phyloP scores from a whole-genome alignment of 2,329 filamentous ascomycete species.

The Plenodomus biglobosus region DNA sequence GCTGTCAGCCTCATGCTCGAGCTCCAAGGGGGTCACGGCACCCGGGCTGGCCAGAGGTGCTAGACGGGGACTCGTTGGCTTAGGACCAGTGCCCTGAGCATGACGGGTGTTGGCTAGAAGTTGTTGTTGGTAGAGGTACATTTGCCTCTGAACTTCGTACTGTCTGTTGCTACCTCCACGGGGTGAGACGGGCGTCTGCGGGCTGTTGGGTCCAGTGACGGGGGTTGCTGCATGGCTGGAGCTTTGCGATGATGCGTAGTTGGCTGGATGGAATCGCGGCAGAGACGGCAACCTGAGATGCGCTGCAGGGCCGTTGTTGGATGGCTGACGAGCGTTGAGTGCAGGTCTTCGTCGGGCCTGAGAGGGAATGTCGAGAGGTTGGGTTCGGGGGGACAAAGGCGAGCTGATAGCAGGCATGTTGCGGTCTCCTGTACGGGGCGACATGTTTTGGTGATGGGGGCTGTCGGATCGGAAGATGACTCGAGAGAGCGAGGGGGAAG shows the following conservation, averaged over 20 bases:
- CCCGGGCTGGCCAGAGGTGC: slow-evolving; percentile 54
- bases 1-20: slow-evolving; percentile 47
- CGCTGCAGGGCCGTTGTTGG: slow-evolving; percentile 36
- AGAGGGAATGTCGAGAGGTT: slow-evolving; percentile 40
- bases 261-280: slow-evolving; percentile 56
- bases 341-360: slow-evolving; percentile 38
- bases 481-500: slow-evolving; percentile 25
- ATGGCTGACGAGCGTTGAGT: slow-evolving; percentile 39
- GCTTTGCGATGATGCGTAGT: slow-evolving; percentile 48
- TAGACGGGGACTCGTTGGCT: slow-evolving; percentile 53
- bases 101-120: slow-evolving; percentile 37
- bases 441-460: slow-evolving; percentile 28
- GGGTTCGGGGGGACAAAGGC: slow-evolving; percentile 40
- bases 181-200: slow-evolving; percentile 49
- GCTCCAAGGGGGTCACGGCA: slow-evolving; percentile 56
- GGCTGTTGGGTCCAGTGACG: slow-evolving; percentile 43
- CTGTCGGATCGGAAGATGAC: slow-evolving; percentile 19
- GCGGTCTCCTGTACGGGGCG: slow-evolving; percentile 28
- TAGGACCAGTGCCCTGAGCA: slow-evolving; percentile 28
- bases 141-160: slow-evolving; percentile 53
- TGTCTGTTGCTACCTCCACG: slow-evolving; percentile 45
- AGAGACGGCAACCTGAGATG: slow-evolving; percentile 52
- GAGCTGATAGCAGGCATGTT: slow-evolving; percentile 37
- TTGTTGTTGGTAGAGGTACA: slow-evolving; percentile 54
- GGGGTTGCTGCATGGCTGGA: slow-evolving; percentile 44